These are phyloP conservation scores for Hamamelis virginiana DNA, from an alignment of 164 flowering plant species.

Conservation along the genomic window DNA sequence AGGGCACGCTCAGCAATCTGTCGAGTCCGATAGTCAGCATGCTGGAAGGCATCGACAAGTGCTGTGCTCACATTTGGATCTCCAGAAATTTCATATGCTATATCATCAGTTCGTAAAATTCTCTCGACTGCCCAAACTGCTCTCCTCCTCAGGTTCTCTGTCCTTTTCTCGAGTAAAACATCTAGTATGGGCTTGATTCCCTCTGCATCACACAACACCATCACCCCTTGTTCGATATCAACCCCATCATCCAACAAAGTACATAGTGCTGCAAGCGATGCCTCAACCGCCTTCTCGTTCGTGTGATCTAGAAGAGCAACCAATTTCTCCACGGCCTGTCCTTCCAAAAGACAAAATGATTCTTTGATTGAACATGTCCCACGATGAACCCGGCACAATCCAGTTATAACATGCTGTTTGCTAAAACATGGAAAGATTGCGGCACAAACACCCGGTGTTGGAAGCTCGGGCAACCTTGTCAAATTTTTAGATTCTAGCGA, in stretches of 20 bases:
- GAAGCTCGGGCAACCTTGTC: conserved; percentile 63
- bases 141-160: conserved; percentile 54
- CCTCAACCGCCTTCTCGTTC: conserved; percentile 80
- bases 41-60: conserved; percentile 90
- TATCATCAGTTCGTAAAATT: conserved; percentile 48
- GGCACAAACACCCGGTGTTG: conserved; percentile 59
- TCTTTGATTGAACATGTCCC: conserved; percentile 75
- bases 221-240: conserved; percentile 67
- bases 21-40: conserved; percentile 73
- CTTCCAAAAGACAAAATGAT: conserved; percentile 79
- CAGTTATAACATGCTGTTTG: conserved; percentile 62
- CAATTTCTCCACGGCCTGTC: conserved; percentile 68
- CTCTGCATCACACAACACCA: conserved; percentile 56
- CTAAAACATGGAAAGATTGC: conserved; percentile 70
- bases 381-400: conserved; percentile 66
- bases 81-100: conserved; percentile 50
- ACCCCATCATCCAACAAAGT: conserved; percentile 85
- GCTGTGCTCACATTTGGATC: conserved; percentile 80
- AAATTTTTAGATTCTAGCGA: conserved; percentile 66
- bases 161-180: conserved; percentile 52
- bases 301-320: conserved; percentile 83
- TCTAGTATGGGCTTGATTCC: conserved; percentile 57
- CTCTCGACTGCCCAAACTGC: conserved; percentile 74
- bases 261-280: conserved; percentile 80
- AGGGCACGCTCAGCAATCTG: conserved; percentile 92